These are phyloP conservation scores for Aureobasidium zeae DNA, from an alignment of 2,329 filamentous ascomycete genomes.

Conservation along the genomic window DNA sequence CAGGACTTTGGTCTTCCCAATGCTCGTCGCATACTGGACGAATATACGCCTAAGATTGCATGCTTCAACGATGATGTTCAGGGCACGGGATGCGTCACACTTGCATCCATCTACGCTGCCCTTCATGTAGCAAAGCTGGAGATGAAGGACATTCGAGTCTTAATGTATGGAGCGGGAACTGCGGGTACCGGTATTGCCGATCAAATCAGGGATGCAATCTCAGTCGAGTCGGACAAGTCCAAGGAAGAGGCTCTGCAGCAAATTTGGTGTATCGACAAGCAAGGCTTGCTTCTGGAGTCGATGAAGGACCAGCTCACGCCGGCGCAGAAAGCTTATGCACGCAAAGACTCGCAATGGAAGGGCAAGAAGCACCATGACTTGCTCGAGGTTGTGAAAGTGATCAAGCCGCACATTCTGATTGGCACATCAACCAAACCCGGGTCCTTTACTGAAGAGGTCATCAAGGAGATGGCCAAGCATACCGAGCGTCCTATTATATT, in stretches of 20 bases:
- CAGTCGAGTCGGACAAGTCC: constrained; percentile 53
- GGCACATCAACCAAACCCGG: constrained; percentile 73
- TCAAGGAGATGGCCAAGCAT: constrained; percentile 66
- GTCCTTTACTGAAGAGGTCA: constrained; percentile 64
- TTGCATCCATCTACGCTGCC: constrained; percentile 71
- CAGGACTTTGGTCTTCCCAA: constrained; percentile 75
- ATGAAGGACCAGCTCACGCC: constrained; percentile 52
- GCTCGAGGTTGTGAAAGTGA: constrained; percentile 55
- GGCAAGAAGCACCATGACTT: constrained; percentile 49
- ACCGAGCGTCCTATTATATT: constrained; percentile 75
- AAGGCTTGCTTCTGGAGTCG: constrained; percentile 60
- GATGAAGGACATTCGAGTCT: constrained; percentile 58
- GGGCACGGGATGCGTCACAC: constrained; percentile 77
- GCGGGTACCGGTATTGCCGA: constrained; percentile 82
- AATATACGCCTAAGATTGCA: constrained; percentile 61
- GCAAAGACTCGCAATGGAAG: constrained; percentile 55
- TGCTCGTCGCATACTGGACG: constrained; percentile 65
- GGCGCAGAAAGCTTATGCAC: constrained; percentile 60
- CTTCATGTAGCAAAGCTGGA: constrained; percentile 59
- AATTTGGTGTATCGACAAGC: constrained; percentile 79
- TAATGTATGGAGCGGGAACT: constrained; percentile 72
- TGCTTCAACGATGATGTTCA: constrained; percentile 93
- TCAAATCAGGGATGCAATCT: constrained; percentile 71
- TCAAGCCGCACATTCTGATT: constrained; percentile 72
- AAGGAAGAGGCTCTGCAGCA: constrained; percentile 69